Conservation (phyloP, 2,329 filamentous ascomycete species). For the Sarocladiaceae sp. region DNA sequence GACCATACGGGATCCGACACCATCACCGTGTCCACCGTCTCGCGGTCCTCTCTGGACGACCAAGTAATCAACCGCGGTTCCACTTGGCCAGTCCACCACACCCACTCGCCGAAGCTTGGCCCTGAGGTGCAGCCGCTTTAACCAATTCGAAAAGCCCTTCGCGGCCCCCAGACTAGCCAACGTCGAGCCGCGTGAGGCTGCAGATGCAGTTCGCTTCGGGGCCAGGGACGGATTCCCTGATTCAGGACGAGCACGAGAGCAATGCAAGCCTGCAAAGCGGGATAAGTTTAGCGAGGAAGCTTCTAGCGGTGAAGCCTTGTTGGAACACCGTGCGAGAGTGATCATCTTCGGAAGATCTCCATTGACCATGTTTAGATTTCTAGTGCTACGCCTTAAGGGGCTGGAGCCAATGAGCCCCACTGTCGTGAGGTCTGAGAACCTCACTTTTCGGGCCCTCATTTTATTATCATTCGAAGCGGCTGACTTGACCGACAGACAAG, state of each 20-base stretch:
- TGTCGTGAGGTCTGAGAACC: no score
- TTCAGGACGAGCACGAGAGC: no score
- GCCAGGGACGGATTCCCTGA: not conserved
- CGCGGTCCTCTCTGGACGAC: not conserved
- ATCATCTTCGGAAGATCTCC: not conserved
- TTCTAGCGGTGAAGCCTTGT: not conserved
- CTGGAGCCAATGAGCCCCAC: no score
- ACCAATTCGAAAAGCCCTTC: constrained; percentile 1
- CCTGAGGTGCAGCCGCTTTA: constrained; percentile 1
- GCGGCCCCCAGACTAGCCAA: not conserved
- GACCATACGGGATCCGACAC: not conserved
- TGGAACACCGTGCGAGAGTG: not conserved
- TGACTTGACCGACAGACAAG: not conserved
- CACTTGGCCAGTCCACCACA: constrained; percentile 5
- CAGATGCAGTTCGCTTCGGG: not conserved
- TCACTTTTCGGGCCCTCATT: not conserved
- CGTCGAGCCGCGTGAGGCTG: not conserved
- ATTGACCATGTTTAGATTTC: not conserved
- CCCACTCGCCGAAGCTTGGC: constrained; percentile 8
- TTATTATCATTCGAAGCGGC: constrained; percentile 3
- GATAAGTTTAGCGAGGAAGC: not conserved
- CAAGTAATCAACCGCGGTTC: constrained; percentile 1
- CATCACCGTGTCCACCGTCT: constrained; percentile 7
- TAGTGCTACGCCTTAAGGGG: not conserved
- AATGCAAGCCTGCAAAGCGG: not conserved